Conservation (phyloP, 2,329 filamentous ascomycete genomes). For the Penicillium sp. region DNA sequence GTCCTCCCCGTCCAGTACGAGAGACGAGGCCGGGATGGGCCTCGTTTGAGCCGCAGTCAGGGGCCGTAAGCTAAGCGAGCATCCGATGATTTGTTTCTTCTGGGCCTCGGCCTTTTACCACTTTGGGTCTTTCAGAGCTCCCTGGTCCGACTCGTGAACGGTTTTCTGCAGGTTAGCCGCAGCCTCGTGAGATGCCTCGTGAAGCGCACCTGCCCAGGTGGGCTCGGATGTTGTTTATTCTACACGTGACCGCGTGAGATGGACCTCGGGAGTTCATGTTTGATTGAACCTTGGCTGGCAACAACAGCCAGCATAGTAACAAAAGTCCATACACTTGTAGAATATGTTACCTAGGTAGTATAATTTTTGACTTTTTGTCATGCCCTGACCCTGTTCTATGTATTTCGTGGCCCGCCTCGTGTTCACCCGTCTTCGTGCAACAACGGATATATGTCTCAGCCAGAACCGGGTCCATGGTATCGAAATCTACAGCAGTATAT, state of each 20-base stretch:
- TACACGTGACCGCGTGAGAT: not conserved
- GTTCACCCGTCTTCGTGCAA: not conserved
- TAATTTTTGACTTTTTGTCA: too few relatives aligned
- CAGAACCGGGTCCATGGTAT: not conserved
- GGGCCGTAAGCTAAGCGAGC: not conserved
- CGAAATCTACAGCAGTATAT: not conserved
- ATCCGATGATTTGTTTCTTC: not conserved
- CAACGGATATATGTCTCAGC: constrained; percentile 2
- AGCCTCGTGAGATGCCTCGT: not conserved
- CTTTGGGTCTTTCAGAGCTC: not conserved
- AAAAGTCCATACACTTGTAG: too few relatives aligned
- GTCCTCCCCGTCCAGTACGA: not conserved
- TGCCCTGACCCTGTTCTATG: not conserved
- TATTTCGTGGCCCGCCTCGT: not conserved
- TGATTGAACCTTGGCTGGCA: not conserved
- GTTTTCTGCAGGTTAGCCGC: not conserved
- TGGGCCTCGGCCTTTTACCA: not conserved
- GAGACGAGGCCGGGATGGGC: not conserved
- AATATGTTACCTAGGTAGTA: too few relatives aligned
- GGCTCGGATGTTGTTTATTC: not conserved
- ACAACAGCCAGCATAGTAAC: too few relatives aligned
- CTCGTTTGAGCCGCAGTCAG: constrained; percentile 4
- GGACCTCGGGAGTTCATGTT: not conserved
- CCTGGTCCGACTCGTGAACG: not conserved
- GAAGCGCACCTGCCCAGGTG: not conserved